Percentiles rank a stretch among this genome's conserved stretches.
phyloP scores from a whole-genome alignment of 1,284 basidiomycete species.

The Porodaedalea pini region DNA sequence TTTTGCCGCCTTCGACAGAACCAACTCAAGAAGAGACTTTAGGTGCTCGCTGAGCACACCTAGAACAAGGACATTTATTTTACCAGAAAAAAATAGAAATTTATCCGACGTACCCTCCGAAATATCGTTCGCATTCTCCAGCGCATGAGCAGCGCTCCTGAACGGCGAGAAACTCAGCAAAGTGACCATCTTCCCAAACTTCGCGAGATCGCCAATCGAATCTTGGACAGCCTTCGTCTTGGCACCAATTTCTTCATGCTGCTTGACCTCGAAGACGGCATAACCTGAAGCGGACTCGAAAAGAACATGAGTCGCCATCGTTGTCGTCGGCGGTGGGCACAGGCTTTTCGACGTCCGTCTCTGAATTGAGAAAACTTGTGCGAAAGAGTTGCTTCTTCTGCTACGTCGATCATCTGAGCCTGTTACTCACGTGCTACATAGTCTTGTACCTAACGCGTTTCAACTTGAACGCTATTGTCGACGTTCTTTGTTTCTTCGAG shows the following conservation, averaged over 20 bases:
- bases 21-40: constrained; percentile 84
- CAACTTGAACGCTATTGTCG: too few relatives aligned
- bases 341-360: background rate
- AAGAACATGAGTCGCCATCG: constrained; percentile 82
- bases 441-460: too few relatives aligned
- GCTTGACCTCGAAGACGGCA: constrained; percentile 88
- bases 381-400: background rate
- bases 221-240: constrained; percentile 83
- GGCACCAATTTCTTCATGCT: constrained; percentile 87
- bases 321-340: constrained; percentile 10
- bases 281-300: constrained; percentile 96
- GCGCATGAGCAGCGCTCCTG: constrained; percentile 91
- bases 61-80: constrained; percentile 29
- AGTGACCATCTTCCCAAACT: constrained; percentile 93
- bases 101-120: constrained; percentile 74
- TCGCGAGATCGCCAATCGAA: constrained; percentile 81
- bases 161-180: constrained; percentile 93
- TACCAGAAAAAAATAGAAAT: constrained; percentile 7
- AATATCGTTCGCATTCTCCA: constrained; percentile 96
- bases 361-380: background rate
- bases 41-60: constrained; percentile 88
- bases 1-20: constrained; percentile 78
- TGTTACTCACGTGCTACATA: background rate
- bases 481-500: too few relatives aligned
- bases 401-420: background rate